Base-by-base conservation (phyloP, 2,329 filamentous ascomycete genomes). In the Ophidiomyces ophidiicola region DNA sequence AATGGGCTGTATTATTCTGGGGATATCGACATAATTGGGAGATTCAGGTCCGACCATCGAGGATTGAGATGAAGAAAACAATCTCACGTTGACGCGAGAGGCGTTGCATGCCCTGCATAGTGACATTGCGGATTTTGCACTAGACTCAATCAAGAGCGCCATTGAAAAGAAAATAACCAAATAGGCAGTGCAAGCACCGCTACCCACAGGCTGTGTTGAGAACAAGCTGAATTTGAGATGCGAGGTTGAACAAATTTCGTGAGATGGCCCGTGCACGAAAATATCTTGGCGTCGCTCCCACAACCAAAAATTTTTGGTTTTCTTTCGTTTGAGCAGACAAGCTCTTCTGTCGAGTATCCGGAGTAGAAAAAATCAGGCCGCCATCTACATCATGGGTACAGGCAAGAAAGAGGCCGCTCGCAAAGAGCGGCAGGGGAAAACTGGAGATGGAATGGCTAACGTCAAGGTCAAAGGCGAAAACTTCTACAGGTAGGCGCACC, bases 391-490 rank as follows among this genome's bases (percentile, higher is more conserved):
- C 29, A 94, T 94, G 86, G 86, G 86, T 64, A 81, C 78, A 53
- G 80, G 76, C 54, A 96, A 96, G 72, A 94, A 94, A 65, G 88
- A 96, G 66, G 78, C 77, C 48, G 74, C 69, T 60, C 79, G 88
- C 66, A 81, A 82, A 60, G 73, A 72, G 68, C 82, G 86, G 61
- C 78, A 94, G 72, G 85, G 84, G 51, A 88, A 87, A 67, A 74
- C 74, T 35, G 74, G 75, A 50, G 81, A 90, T 76, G 85, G 85
- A 60, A 85, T 94, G 76, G 78, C 67, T 54, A 96, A 96, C 67
- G 83, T 96, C 56, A 84, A 80, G 55, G 71, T 78, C 53, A 98
- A 98, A 68, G 90, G 90, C 66, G 88, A 96, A 71, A 96, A 96
- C 70, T 98, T 96, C 68, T 96, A 96, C 69, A 78, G 83, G 72